Evolutionary conservation across 1,284 basidiomycete genomes (phyloP).

Genomic region (Tetrapyrgos nigripes): DNA sequence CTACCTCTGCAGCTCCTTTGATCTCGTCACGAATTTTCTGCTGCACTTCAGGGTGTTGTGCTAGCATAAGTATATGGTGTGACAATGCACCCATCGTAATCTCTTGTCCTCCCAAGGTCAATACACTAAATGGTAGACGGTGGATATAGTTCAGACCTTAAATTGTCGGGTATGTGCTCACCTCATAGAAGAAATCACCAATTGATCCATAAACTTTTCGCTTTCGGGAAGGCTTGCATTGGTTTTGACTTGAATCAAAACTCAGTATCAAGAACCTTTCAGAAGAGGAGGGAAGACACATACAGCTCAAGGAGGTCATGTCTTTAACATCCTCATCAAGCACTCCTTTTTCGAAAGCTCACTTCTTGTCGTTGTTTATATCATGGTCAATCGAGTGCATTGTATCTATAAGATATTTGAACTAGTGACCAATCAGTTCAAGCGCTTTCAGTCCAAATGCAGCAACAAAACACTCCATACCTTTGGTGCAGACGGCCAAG

Average conservation of each 20-base stretch:
- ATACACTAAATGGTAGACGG: slow-evolving; percentile 16
- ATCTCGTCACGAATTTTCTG: background rate
- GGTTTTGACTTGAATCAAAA: background rate
- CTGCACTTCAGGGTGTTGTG: background rate
- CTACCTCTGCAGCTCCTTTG: background rate
- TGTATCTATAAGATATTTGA: slow-evolving; percentile 27
- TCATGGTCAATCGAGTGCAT: slow-evolving; percentile 28
- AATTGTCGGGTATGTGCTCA: slow-evolving; percentile 11
- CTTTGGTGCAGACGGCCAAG: slow-evolving; percentile 27
- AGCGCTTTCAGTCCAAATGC: background rate
- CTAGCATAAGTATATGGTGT: slow-evolving; percentile 2
- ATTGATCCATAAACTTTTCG: slow-evolving; percentile 26
- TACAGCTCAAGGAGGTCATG: slow-evolving; percentile 29
- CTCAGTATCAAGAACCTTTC: background rate
- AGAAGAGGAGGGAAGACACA: slow-evolving; percentile 1
- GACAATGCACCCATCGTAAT: slow-evolving; percentile 28
- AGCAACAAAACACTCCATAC: slow-evolving; percentile 12
- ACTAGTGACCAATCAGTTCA: slow-evolving; percentile 16
- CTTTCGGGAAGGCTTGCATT: slow-evolving; percentile 30
- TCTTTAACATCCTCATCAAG: slow-evolving; percentile 27
- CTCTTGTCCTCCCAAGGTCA: slow-evolving; percentile 32
- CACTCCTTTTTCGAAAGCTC: slow-evolving; percentile 22
- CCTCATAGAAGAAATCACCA: slow-evolving; percentile 26
- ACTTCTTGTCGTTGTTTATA: slow-evolving; percentile 23
- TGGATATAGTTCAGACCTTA: background rate